Conservation (phyloP, 768 basidiomycete species). For the Suillus ampliporus region DNA sequence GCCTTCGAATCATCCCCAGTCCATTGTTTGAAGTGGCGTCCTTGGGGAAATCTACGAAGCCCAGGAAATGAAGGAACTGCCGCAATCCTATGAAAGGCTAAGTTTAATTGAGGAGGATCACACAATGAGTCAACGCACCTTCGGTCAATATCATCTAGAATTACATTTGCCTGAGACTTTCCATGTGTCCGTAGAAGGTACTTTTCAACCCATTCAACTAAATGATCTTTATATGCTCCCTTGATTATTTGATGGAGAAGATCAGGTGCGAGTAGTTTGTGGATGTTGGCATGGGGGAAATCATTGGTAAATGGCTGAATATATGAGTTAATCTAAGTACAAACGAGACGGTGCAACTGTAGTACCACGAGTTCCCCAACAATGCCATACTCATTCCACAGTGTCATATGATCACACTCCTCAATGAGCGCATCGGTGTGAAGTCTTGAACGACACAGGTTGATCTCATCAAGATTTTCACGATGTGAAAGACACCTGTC, state of each 20-base stretch:
- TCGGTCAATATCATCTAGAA: slow-evolving; percentile 5
- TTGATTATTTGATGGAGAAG: slow-evolving; percentile 34
- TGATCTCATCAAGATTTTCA: slow-evolving; percentile 30
- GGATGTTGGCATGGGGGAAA: slow-evolving; percentile 32
- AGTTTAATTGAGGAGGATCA: too few relatives aligned
- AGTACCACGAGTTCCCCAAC: slow-evolving; percentile 38
- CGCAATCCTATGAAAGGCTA: too few relatives aligned
- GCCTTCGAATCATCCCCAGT: slow-evolving; percentile 30
- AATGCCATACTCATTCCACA: slow-evolving; percentile 45
- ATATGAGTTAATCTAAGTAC: slow-evolving; percentile 6
- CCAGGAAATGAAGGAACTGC: slow-evolving; percentile 15
- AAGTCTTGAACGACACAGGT: slow-evolving; percentile 25
- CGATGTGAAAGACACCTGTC: slow-evolving; percentile 31
- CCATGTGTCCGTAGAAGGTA: slow-evolving; percentile 11
- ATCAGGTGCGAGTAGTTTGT: slow-evolving; percentile 42
- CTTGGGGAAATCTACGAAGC: slow-evolving; percentile 21
- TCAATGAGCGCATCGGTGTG: slow-evolving; percentile 32
- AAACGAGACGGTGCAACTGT: not conserved
- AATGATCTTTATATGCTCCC: slow-evolving; percentile 20
- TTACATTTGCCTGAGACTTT: not conserved
- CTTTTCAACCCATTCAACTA: slow-evolving; percentile 16
- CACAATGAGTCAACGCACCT: not conserved
- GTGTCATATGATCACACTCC: slow-evolving; percentile 28
- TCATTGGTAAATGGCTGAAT: slow-evolving; percentile 14
- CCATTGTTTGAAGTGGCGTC: slow-evolving; percentile 26